Conservation (phyloP, 148 eudicot genomes). For the Selenicereus undatus region DNA sequence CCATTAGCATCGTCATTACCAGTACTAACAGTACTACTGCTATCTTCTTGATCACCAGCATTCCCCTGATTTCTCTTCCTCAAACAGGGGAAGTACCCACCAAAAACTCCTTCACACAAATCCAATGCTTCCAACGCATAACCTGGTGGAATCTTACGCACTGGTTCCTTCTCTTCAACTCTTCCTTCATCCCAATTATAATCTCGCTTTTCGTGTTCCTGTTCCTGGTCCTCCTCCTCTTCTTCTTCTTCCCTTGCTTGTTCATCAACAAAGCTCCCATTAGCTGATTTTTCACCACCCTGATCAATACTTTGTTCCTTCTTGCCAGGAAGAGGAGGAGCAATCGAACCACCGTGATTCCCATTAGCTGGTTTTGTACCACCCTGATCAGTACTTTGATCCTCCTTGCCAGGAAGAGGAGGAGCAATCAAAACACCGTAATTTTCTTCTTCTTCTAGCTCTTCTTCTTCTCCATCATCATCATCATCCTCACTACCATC, state of each 20-base stretch:
- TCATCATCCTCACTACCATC: conserved; percentile 16
- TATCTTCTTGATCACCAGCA: conserved; percentile 2
- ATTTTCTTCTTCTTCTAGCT: conserved; percentile 6
- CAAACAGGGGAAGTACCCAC: conserved; percentile 78
- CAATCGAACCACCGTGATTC: neutral
- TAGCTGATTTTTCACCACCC: conserved; percentile 4
- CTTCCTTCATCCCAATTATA: conserved; percentile 20
- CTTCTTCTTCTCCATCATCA: conserved; percentile 14
- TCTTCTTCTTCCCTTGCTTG: conserved; percentile 1
- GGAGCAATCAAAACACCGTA: neutral
- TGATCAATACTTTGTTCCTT: neutral
- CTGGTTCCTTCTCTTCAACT: conserved; percentile 22
- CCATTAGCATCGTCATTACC: conserved; percentile 18
- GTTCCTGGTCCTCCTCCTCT: conserved; percentile 4
- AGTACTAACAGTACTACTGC: conserved; percentile 7
- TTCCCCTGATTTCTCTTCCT: conserved; percentile 30
- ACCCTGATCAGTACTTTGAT: neutral
- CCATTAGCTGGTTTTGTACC: conserved; percentile 11
- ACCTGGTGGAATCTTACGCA: conserved; percentile 44
- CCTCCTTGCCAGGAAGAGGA: neutral
- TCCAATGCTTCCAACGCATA: conserved; percentile 55
- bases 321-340: neutral
- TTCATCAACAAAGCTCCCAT: neutral
- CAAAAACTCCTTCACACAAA: conserved; percentile 74
- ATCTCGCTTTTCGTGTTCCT: conserved; percentile 6